Evolutionary conservation across 2,329 filamentous ascomycete genomes (phyloP).

Genomic region (Ophiosphaerella narmari): DNA sequence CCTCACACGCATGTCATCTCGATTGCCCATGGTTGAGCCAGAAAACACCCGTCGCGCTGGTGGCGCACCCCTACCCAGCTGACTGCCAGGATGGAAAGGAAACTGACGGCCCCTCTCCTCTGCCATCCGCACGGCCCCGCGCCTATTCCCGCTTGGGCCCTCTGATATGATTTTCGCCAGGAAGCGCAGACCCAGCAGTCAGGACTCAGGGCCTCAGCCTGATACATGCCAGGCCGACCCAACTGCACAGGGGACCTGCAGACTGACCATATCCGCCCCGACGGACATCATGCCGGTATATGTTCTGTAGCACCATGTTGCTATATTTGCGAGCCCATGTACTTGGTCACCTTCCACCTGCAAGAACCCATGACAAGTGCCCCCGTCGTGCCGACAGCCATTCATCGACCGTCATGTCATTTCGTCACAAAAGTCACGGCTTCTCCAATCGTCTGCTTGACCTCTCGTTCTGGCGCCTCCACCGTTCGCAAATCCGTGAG

Average conservation of each 20-base stretch:
- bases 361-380: background rate
- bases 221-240: slow-evolving; percentile 19
- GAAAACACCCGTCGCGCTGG: slow-evolving; percentile 17
- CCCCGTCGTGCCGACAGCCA: background rate
- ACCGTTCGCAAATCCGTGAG: slow-evolving; percentile 7
- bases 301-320: slow-evolving; percentile 3
- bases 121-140: slow-evolving; percentile 18
- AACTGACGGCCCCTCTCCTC: slow-evolving; percentile 4
- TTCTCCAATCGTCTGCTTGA: background rate
- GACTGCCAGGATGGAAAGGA: slow-evolving; percentile 7
- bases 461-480: background rate
- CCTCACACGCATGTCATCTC: slow-evolving; percentile 5
- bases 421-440: background rate
- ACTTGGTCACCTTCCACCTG: slow-evolving; percentile 7
- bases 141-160: slow-evolving; percentile 18
- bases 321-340: slow-evolving; percentile 28
- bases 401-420: background rate
- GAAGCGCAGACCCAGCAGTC: slow-evolving; percentile 34
- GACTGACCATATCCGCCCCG: slow-evolving; percentile 4
- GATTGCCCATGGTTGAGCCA: slow-evolving; percentile 7
- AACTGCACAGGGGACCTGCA: slow-evolving; percentile 18
- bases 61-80: slow-evolving; percentile 27
- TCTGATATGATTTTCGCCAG: slow-evolving; percentile 38
- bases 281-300: slow-evolving; percentile 15
- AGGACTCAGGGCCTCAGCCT: slow-evolving; percentile 33